Evolutionary conservation across 108 stramenopile genomes (phyloP), one percentile per base, ranked within the genome.

Genomic region (Thalassiosira profunda): DNA sequence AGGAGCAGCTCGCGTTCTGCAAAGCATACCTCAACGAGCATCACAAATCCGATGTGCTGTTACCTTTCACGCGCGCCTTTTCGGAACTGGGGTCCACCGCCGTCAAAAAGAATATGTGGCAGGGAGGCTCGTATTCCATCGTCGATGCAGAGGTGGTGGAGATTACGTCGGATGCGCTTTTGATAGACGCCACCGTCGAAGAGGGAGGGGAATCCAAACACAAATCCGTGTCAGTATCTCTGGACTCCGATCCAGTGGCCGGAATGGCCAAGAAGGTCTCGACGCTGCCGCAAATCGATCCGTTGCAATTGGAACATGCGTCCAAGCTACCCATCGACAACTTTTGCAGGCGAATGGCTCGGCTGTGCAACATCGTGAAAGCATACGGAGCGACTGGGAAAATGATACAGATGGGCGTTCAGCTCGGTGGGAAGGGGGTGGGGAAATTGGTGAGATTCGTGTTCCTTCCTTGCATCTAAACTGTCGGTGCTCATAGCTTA

Each of bases 11-110:
- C 8, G 38, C 60, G 11, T 80, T 80, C 46, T 53, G 37, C 10
- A 68, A 74, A 48, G 93, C 88, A 28, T 94, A 94, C 62, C 57
- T 91, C 31, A 94, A 94, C 62, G 86, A 91, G 48, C 88, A 94
- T 53, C 89, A 94, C 61, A 62, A 76, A 55, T 36, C 72, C 7
- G 81, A 87, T 45, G 52, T 82, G 6, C 37, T 94, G 8, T 14
- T 69, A 1, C 72, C 79, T 17, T 83, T 91, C 61, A 68, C 80
- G 43, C 75, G 82, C 51, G 84, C 83, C 1, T 94, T 91, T 64
- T 84, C 93, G 1, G 72, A 77, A 18, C 17, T 91, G 20, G 93
- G 90, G n/a, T 33, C 63, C 10, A 76, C 58, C 34, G 72, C 82
- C 42, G 38, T 67, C 9, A 85, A 84, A 38, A 84, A 84, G 41